phyloP scores from a whole-genome alignment of 2,329 filamentous ascomycete species.

The Xylariaceae sp. region DNA sequence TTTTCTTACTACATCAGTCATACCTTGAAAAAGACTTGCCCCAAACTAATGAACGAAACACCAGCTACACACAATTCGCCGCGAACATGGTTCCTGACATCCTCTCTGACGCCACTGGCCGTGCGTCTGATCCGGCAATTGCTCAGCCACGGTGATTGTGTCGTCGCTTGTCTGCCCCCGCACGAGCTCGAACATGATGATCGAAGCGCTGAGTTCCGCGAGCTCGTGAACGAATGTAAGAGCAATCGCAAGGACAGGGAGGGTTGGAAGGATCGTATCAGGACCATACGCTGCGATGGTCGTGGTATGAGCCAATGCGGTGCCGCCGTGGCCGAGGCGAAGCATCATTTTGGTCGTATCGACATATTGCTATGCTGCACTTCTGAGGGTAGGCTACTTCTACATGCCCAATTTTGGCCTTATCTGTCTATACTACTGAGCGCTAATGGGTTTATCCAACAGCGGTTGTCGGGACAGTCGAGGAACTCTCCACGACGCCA shows the following conservation, averaged over 20 bases:
- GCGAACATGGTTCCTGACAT: slow-evolving; percentile 89
- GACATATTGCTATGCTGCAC: slow-evolving; percentile 90
- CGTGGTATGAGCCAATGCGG: slow-evolving; percentile 68
- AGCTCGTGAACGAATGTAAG: slow-evolving; percentile 69
- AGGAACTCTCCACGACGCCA: slow-evolving; percentile 74
- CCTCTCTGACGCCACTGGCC: slow-evolving; percentile 77
- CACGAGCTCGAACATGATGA: slow-evolving; percentile 73
- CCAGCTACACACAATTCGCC: slow-evolving; percentile 69
- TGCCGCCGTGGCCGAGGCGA: slow-evolving; percentile 80
- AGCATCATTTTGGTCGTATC: slow-evolving; percentile 77
- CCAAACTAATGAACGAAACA: slow-evolving; percentile 35
- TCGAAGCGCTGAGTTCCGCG: slow-evolving; percentile 73
- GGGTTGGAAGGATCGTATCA: slow-evolving; percentile 76
- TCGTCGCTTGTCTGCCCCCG: slow-evolving; percentile 78
- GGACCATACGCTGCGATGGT: slow-evolving; percentile 61
- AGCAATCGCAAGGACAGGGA: slow-evolving; percentile 60
- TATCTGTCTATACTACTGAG: neutral
- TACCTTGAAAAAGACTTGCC: slow-evolving; percentile 10
- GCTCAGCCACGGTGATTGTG: slow-evolving; percentile 86
- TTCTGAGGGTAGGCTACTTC: slow-evolving; percentile 62
- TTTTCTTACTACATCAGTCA: neutral
- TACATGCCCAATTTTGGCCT: no score
- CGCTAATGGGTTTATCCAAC: slow-evolving; percentile 16
- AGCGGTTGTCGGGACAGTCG: slow-evolving; percentile 86
- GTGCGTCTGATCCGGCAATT: slow-evolving; percentile 78